Percentiles rank a stretch among this genome's conserved stretches.
Evolutionary conservation across 2,329 filamentous ascomycete species (phyloP).

Genomic region (Celoporthe dispersa): DNA sequence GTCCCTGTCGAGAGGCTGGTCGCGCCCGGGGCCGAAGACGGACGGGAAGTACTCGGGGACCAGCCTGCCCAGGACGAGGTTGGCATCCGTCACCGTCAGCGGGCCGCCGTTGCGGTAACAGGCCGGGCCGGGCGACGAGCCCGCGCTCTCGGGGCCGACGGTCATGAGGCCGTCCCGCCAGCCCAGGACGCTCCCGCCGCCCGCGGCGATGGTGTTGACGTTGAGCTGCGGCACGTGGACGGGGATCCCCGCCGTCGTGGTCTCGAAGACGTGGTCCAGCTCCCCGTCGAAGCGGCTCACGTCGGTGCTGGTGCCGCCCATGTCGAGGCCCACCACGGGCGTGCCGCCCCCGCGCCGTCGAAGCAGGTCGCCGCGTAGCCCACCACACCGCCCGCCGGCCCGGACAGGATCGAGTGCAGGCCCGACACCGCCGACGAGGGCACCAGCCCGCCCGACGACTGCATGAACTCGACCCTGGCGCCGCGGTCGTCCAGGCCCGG

Average conservation of each 20-base stretch:
- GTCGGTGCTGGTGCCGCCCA: slow-evolving; percentile 25
- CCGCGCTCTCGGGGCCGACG: slow-evolving; percentile 20
- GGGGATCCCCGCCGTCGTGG: slow-evolving; percentile 22
- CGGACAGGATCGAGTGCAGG: slow-evolving; percentile 23
- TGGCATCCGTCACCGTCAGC: slow-evolving; percentile 23
- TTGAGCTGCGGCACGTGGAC: slow-evolving; percentile 23
- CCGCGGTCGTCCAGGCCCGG: slow-evolving; percentile 58
- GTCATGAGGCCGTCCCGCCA: slow-evolving; percentile 22
- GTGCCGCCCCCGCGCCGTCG: neutral
- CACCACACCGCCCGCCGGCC: slow-evolving; percentile 22
- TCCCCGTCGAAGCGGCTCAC: slow-evolving; percentile 23
- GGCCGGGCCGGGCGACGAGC: slow-evolving; percentile 12
- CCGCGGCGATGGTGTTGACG: slow-evolving; percentile 23
- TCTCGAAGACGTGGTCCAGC: slow-evolving; percentile 26
- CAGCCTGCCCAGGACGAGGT: slow-evolving; percentile 19
- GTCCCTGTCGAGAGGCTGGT: slow-evolving; percentile 20
- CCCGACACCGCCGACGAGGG: slow-evolving; percentile 8
- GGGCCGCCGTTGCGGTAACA: slow-evolving; percentile 25
- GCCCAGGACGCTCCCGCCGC: slow-evolving; percentile 19
- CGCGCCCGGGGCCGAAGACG: slow-evolving; percentile 15
- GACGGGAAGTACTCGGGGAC: slow-evolving; percentile 21
- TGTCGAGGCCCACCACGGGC: slow-evolving; percentile 20
- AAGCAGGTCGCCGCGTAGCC: slow-evolving; percentile 22
- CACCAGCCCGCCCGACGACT: slow-evolving; percentile 59
- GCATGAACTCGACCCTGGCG: slow-evolving; percentile 88